These are phyloP conservation scores for Paradendryphiella salina DNA, from an alignment of 2,329 filamentous ascomycete genomes.

Conservation along the genomic window DNA sequence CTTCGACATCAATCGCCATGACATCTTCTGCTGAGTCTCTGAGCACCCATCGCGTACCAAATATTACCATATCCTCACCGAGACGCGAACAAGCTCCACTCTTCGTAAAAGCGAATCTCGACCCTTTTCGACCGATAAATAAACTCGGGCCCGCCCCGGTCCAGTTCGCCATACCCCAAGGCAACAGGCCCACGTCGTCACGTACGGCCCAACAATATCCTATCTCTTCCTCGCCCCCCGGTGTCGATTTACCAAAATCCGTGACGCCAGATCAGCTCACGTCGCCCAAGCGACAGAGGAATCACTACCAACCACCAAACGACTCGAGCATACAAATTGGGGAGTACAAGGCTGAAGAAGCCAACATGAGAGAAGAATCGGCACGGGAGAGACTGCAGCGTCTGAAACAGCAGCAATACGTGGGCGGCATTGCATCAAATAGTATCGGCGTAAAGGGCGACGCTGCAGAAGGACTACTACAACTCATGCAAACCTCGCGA, in stretches of 20 bases:
- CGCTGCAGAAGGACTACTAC: conserved; percentile 59
- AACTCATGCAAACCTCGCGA: conserved; percentile 46
- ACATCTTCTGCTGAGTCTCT: conserved; percentile 20
- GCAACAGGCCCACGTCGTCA: conserved; percentile 42
- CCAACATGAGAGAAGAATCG: conserved; percentile 20
- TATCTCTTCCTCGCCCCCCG: conserved; percentile 38
- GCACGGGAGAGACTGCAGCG: conserved; percentile 30
- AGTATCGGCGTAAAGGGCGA: conserved; percentile 55
- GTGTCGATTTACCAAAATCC: conserved; percentile 17
- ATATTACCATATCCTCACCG: conserved; percentile 39
- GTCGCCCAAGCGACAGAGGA: conserved; percentile 20
- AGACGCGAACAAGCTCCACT: conserved; percentile 26
- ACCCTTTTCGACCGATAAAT: conserved; percentile 36
- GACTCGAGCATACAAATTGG: conserved; percentile 16
- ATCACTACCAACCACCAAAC: conserved; percentile 19
- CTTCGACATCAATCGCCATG: conserved; percentile 28
- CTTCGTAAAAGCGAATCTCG: conserved; percentile 38
- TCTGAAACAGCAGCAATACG: conserved; percentile 34
- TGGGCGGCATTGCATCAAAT: conserved; percentile 42
- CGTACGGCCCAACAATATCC: conserved; percentile 40
- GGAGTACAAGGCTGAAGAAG: conserved; percentile 20
- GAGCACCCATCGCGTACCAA: conserved; percentile 24
- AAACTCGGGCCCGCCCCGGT: conserved; percentile 47
- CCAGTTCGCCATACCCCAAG: conserved; percentile 35
- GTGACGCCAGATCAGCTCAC: conserved; percentile 28